Evolutionary conservation across 169 alveolate species (phyloP).

Genomic region (Plasmodium sp.): DNA sequence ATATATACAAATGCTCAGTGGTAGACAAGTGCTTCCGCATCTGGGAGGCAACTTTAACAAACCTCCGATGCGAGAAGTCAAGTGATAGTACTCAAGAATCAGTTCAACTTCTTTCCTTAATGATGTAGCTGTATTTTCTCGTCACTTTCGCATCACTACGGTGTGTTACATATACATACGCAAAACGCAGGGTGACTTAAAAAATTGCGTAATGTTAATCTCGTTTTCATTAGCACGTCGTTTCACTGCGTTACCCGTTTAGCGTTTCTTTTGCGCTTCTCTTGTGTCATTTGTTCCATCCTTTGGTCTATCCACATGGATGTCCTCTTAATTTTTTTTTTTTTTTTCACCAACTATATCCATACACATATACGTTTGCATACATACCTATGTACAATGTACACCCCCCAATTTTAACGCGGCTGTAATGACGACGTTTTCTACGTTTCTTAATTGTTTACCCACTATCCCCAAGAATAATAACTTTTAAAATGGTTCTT

Average conservation of each 20-base stretch:
- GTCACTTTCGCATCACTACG: not conserved
- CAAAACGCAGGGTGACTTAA: not conserved
- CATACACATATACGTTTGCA: not conserved
- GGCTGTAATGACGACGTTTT: not conserved
- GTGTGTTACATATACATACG: not conserved
- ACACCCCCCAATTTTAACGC: not conserved
- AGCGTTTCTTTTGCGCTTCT: not conserved
- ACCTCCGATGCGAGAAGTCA: not conserved
- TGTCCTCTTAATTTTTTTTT: not conserved
- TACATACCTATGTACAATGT: not conserved
- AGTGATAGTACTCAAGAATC: not conserved
- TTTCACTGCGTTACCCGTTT: not conserved
- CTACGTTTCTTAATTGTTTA: slow-evolving; percentile 38
- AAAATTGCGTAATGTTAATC: not conserved
- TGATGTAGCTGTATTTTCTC: not conserved
- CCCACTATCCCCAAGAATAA: slow-evolving; percentile 99
- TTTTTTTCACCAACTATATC: not conserved
- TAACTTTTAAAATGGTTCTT: slow-evolving; percentile 94
- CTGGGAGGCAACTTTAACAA: not conserved
- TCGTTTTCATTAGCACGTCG: not conserved
- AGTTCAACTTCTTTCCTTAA: not conserved
- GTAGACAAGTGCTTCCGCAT: not conserved
- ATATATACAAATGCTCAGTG: not conserved
- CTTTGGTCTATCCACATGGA: not conserved
- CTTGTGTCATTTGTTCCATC: not conserved